Evolutionary conservation across 169 alveolate genomes (phyloP), one percentile per base, ranked within the genome.

Genomic region (Plasmodium knowlesi): DNA sequence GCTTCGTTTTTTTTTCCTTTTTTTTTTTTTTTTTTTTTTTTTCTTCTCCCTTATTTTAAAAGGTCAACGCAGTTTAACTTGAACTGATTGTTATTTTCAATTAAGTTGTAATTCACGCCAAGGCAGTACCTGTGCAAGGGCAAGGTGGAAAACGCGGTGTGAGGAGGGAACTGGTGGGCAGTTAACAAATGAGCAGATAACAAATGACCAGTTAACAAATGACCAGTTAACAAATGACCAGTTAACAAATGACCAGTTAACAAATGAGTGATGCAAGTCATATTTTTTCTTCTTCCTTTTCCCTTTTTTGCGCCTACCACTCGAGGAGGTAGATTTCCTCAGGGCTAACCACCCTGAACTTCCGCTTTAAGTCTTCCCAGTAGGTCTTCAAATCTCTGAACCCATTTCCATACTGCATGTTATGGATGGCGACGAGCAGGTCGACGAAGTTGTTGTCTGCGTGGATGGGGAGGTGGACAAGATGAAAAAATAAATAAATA

Each of bases 31-130:
- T 32, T 19, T 32, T 12, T 28, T 67, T 34, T 76, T 54, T 74
- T 43, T 86, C 54, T 37, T 16, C 1, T 14, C 30, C 70, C 25
- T 70, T 88, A 88, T 43, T 88, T 88, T 50, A 88, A 88, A 79
- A 88, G 94, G 61, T 88, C 94, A 28, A 88, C 94, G 82, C 94
- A 88, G 22, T 88, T 76, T 88, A 88, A 88, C 94, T 88, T 88
- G 41, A 37, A 88, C 25, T 74, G 94, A 88, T 78, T 88, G 70
- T 78, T 79, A 30, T 88, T 88, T 79, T 88, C 74, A 78, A 88
- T 88, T 78, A 88, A 54, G 67, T 88, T 88, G 78, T 76, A 88
- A 61, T 88, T 88, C 81, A 88, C 81, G 22, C 89, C 94, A 22
- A 88, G 82, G 46, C 94, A 88, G 34, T 88, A 88, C 94, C 94